phyloP scores from a whole-genome alignment of 148 eudicot species.

The Dysphania ambrosioides region DNA sequence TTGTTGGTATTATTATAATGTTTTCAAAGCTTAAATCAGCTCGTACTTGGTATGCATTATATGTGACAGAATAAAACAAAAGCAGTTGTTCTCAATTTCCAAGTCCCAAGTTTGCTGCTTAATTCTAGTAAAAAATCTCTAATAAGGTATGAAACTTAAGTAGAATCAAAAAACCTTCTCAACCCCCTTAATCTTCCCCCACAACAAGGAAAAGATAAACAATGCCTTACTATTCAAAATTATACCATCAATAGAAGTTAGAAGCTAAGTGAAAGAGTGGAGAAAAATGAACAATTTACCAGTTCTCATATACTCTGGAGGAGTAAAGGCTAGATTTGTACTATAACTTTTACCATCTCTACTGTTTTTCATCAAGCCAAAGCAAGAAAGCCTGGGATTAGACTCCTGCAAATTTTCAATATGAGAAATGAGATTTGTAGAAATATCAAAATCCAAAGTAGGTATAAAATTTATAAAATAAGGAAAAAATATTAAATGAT shows the following conservation, averaged over 20 bases:
- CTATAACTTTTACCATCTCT: slow-evolving; percentile 72
- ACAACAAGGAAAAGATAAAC: not conserved
- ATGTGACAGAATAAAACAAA: no score
- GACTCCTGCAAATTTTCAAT: slow-evolving; percentile 45
- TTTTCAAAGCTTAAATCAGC: not conserved
- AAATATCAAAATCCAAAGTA: not conserved
- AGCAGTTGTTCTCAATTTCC: no score
- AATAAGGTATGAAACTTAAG: no score
- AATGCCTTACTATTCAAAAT: no score
- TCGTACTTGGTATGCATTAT: no score
- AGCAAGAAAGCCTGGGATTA: slow-evolving; percentile 70
- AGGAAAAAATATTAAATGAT: not conserved
- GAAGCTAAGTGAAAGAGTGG: not conserved
- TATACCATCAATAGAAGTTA: no score
- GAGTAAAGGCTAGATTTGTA: slow-evolving; percentile 70
- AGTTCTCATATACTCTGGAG: slow-evolving; percentile 69
- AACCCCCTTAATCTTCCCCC: no score
- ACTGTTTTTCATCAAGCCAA: slow-evolving; percentile 76
- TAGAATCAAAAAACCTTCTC: no score
- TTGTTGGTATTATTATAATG: no score
- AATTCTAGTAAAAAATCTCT: no score
- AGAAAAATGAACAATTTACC: slow-evolving; percentile 33
- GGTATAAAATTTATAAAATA: not conserved
- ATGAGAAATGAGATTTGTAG: not conserved
- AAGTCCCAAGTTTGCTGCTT: no score